Base-by-base conservation (phyloP, 1,284 basidiomycete genomes). In the Cutaneotrichosporon cavernicola region DNA sequence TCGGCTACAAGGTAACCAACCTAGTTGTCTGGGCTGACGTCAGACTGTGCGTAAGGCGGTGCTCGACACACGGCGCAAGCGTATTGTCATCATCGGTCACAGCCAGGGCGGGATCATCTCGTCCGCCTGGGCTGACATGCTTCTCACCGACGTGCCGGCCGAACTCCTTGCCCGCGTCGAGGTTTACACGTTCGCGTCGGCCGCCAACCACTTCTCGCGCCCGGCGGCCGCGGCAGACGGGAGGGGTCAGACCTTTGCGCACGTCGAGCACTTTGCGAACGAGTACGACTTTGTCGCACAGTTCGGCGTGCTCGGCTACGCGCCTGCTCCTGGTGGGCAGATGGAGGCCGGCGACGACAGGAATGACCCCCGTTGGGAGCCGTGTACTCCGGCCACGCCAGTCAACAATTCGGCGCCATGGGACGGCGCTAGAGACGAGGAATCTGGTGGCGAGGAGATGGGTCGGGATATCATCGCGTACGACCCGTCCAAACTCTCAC, bases 101-200 rank as follows among this genome's bases (percentile, higher is more conserved):
- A 70, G 68, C 21, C 76, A 77, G 66, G 76, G 76, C 22, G 74
- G 73, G 9, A 76, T 77, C 65, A 73, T 75, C 57, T 57, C 69
- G 18, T 68, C 72, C 0, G 58, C 69, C 11, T 74, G 73, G 70
- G 59, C 68, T 8, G 58, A 60, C 58, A 49, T 51, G 49, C 58
- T 60, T 1, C 47, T 60, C 18, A 34, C 46, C 58, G 58, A 49
- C 34, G 26, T 52, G 14, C 53, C 52, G 40, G 70, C 72, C 64
- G 70, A 72, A 60, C 68, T 75, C 26, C 70, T 75, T n/a, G 22
- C 60, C 57, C 75, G 74, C 59, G 61, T 76, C 59, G 74, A 77
- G 62, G 65, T 77, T 46, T 77, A 77, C 70, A 76, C 76, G 0
- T 77, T 77, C 58, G 74, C 73, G 6, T 68, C 65, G 0, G 76